Percentiles rank a stretch among this genome's conserved stretches.
These are phyloP conservation scores for Suillus hirtellus DNA, from an alignment of 768 basidiomycete species.

Conservation along the genomic window DNA sequence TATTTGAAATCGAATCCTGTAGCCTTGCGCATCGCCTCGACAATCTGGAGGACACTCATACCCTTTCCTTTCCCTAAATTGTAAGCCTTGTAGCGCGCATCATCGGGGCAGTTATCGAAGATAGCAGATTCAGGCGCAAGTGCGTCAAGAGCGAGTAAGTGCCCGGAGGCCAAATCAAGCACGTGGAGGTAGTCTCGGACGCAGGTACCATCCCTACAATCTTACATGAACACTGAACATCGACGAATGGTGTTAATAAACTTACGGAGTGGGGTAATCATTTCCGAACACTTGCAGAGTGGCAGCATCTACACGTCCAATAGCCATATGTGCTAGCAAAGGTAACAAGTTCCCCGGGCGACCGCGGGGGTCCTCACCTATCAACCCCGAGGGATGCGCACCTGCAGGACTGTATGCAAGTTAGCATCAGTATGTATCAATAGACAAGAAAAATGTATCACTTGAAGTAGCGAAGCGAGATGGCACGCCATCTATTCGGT, in stretches of 20 bases:
- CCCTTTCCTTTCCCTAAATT: slow-evolving; percentile 95
- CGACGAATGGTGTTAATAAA: slow-evolving; percentile 11
- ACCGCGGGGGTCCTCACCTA: slow-evolving; percentile 96
- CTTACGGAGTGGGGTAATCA: slow-evolving; percentile 92
- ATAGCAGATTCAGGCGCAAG: slow-evolving; percentile 55
- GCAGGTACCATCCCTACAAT: slow-evolving; percentile 85
- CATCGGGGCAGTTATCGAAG: slow-evolving; percentile 55
- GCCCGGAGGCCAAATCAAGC: slow-evolving; percentile 92
- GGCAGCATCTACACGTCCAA: slow-evolving; percentile 76
- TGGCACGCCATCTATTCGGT: slow-evolving; percentile 68
- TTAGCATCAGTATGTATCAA: slow-evolving; percentile 3
- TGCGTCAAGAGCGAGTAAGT: slow-evolving; percentile 87
- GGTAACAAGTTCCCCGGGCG: slow-evolving; percentile 94
- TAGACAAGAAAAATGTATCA: slow-evolving; percentile 34
- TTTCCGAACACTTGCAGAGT: slow-evolving; percentile 89
- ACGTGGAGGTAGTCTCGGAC: slow-evolving; percentile 96
- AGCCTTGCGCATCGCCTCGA: slow-evolving; percentile 91
- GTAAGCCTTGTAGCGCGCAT: slow-evolving; percentile 85
- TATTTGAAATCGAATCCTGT: slow-evolving; percentile 87
- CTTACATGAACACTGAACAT: slow-evolving; percentile 8
- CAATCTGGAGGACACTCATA: slow-evolving; percentile 89
- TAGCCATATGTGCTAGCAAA: slow-evolving; percentile 90
- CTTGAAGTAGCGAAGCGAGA: slow-evolving; percentile 98
- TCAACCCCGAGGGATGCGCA: slow-evolving; percentile 93
- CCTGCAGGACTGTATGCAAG: slow-evolving; percentile 76